Conservation (phyloP, 805 yeast species). For the Brettanomyces custersianus region DNA sequence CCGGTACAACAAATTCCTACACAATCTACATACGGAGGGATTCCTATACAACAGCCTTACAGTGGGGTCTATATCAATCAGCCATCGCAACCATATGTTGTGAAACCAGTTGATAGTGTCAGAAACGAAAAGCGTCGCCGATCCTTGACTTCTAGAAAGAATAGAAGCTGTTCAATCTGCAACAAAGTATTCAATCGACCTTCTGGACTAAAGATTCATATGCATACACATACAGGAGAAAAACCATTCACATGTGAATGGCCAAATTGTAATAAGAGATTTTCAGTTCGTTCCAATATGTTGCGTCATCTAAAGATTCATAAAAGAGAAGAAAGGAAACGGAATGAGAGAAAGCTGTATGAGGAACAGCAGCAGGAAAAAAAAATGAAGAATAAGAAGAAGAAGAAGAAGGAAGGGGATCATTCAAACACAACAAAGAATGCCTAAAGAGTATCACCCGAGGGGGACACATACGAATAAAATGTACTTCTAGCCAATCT, state of each 20-base stretch:
- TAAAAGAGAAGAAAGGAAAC: constrained; percentile 16
- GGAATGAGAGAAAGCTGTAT: constrained; percentile 2
- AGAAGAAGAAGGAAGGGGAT: background rate
- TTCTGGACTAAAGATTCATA: constrained; percentile 71
- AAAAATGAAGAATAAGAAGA: too few relatives aligned
- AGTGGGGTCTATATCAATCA: background rate
- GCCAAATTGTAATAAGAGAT: constrained; percentile 57
- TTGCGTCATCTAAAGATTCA: constrained; percentile 72
- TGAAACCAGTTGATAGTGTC: too few relatives aligned
- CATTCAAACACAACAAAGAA: too few relatives aligned
- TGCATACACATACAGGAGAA: constrained; percentile 75
- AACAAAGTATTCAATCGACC: constrained; percentile 75
- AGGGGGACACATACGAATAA: too few relatives aligned
- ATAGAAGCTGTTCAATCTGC: constrained; percentile 41
- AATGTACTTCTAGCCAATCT: too few relatives aligned
- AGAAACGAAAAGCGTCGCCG: too few relatives aligned
- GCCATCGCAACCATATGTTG: background rate
- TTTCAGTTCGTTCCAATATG: constrained; percentile 74
- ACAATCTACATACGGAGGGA: too few relatives aligned
- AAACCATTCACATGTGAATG: constrained; percentile 59
- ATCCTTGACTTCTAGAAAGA: constrained; percentile 4
- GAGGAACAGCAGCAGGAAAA: too few relatives aligned
- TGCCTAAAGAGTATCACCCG: too few relatives aligned
- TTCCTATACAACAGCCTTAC: background rate
- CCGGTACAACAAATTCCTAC: constrained; percentile 1